Conservation (phyloP, 2,329 filamentous ascomycete genomes). For the Fusarium musae region DNA sequence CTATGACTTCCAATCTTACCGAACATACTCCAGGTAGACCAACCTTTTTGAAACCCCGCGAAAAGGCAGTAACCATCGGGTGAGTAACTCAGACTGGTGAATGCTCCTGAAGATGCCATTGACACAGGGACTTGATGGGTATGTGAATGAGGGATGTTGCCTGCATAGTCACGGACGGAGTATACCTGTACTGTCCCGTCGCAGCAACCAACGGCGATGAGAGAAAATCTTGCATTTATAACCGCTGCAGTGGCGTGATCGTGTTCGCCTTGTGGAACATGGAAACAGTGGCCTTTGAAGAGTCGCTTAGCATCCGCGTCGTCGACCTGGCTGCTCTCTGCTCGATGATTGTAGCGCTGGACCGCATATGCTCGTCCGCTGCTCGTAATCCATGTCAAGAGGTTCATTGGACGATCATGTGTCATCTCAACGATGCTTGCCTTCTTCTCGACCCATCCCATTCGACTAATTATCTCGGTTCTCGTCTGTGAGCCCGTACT, state of each 20-base stretch:
- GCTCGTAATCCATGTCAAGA: constrained; percentile 90
- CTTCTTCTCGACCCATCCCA: constrained; percentile 86
- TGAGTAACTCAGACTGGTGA: constrained; percentile 85
- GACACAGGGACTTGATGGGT: constrained; percentile 77
- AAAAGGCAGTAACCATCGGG: constrained; percentile 97
- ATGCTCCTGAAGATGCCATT: constrained; percentile 70
- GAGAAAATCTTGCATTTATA: constrained; percentile 94
- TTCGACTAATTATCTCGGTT: constrained; percentile 88
- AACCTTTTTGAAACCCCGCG: constrained; percentile 90
- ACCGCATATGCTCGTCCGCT: constrained; percentile 92
- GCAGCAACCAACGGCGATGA: constrained; percentile 86
- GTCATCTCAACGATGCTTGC: constrained; percentile 84
- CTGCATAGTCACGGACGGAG: constrained; percentile 89
- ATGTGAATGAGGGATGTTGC: constrained; percentile 91
- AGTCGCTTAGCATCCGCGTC: constrained; percentile 70
- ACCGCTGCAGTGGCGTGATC: constrained; percentile 77
- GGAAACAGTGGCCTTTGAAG: constrained; percentile 93
- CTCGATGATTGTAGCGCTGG: constrained; percentile 69
- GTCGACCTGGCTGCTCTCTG: constrained; percentile 54
- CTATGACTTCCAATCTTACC: constrained; percentile 89
- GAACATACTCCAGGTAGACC: constrained; percentile 98
- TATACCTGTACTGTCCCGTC: constrained; percentile 90
- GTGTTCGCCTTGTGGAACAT: constrained; percentile 70
- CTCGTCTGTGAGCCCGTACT: constrained; percentile 84
- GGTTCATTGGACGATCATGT: constrained; percentile 94